phyloP scores from a whole-genome alignment of 371 early-diverging fungal species.

The Gilbertella persicaria region DNA sequence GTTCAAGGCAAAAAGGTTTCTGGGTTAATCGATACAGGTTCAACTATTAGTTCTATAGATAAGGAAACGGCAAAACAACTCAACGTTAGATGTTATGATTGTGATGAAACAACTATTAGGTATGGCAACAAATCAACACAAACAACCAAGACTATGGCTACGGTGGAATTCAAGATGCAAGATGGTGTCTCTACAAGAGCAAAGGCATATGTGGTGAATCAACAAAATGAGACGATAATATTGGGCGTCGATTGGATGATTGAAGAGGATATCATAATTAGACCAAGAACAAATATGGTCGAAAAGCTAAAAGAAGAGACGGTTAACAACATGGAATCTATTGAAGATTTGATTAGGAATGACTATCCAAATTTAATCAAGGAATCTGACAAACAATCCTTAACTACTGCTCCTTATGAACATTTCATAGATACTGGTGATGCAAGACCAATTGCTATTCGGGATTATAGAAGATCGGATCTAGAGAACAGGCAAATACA shows the following conservation, averaged over 20 bases:
- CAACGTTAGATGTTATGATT: too few species aligned
- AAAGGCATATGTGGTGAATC: background rate
- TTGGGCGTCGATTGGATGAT: constrained; percentile 8
- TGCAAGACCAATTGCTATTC: constrained; percentile 12
- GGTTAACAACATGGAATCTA: background rate
- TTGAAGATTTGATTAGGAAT: constrained; percentile 3
- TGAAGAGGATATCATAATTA: background rate
- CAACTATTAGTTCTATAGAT: too few species aligned
- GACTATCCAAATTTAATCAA: constrained; percentile 2
- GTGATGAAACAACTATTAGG: too few species aligned
- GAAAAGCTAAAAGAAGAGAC: too few species aligned
- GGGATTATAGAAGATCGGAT: constrained; percentile 20
- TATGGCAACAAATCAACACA: too few species aligned
- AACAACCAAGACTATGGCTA: too few species aligned
- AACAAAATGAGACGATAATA: background rate
- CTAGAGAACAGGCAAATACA: constrained; percentile 13
- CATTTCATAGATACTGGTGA: constrained; percentile 16
- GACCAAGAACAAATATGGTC: background rate
- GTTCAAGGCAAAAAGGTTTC: too few species aligned
- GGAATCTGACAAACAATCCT: constrained; percentile 6
- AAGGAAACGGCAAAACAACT: too few species aligned
- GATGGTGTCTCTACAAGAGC: too few species aligned
- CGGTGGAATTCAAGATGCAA: too few species aligned
- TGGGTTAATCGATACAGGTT: too few species aligned
- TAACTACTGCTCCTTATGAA: constrained; percentile 20